Percentiles rank a stretch among this genome's conserved stretches.
Evolutionary conservation across 768 basidiomycete species (phyloP).

Genomic region (Russula earlei): DNA sequence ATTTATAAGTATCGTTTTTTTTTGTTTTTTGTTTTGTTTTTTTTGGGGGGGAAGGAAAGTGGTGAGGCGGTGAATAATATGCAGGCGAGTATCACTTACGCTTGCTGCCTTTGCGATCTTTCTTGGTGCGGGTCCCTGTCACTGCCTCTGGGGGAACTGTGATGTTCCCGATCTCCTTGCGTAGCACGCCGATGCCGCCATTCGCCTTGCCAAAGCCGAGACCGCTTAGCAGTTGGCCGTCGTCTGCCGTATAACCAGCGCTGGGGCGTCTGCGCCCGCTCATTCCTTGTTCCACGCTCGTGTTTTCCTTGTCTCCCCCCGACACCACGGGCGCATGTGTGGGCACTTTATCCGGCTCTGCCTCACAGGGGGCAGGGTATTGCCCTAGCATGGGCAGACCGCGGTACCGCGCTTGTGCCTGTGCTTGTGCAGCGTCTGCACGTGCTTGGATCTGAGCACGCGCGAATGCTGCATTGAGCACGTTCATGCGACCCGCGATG

Average conservation of each 20-base stretch:
- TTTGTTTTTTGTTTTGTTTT: too few relatives aligned
- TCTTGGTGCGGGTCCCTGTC: slow-evolving; percentile 36
- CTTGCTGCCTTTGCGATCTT: slow-evolving; percentile 41
- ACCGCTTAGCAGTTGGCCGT: slow-evolving; percentile 24
- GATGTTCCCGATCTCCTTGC: slow-evolving; percentile 48
- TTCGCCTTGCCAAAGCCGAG: slow-evolving; percentile 26
- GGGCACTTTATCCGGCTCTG: slow-evolving; percentile 9
- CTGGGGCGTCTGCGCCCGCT: slow-evolving; percentile 18
- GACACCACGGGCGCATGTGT: not conserved
- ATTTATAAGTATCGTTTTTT: not conserved
- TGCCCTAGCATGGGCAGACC: slow-evolving; percentile 6
- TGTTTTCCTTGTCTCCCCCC: slow-evolving; percentile 32
- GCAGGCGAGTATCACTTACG: slow-evolving; percentile 34
- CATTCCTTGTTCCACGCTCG: slow-evolving; percentile 20
- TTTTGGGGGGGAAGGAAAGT: not conserved
- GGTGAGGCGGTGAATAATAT: not conserved
- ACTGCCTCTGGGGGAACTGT: slow-evolving; percentile 28
- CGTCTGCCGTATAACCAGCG: slow-evolving; percentile 15
- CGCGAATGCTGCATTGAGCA: slow-evolving; percentile 24
- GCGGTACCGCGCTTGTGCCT: slow-evolving; percentile 2
- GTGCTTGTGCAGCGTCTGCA: slow-evolving; percentile 10
- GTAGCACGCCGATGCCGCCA: slow-evolving; percentile 25
- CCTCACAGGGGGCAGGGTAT: not conserved
- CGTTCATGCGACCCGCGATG: slow-evolving; percentile 39
- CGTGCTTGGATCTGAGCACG: slow-evolving; percentile 19